Conservation (phyloP, 2,329 filamentous ascomycete species). For the Pestalotiopsis sp. region DNA sequence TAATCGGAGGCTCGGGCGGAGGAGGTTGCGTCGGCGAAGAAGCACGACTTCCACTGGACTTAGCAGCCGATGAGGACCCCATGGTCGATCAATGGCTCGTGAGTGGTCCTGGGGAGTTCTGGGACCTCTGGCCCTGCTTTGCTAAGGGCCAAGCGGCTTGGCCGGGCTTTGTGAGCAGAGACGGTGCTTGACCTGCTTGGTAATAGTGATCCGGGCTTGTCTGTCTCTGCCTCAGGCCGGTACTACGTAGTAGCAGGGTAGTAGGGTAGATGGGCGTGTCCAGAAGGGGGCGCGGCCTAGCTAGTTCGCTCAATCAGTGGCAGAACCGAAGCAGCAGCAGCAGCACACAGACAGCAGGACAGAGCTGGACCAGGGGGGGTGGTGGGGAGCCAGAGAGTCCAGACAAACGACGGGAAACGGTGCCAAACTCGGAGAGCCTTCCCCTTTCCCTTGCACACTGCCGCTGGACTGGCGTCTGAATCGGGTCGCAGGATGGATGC, state of each 20-base stretch:
- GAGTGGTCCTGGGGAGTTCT: constrained; percentile 7
- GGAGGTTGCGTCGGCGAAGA: constrained; percentile 16
- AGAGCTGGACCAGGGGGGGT: background rate
- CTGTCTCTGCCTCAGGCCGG: constrained; percentile 13
- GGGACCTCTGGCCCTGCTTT: constrained; percentile 7
- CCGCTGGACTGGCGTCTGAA: background rate
- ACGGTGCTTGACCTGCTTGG: constrained; percentile 10
- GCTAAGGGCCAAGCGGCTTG: background rate
- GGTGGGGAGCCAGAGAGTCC: background rate
- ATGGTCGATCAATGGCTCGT: constrained; percentile 18
- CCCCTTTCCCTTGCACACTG: constrained; percentile 6
- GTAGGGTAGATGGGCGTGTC: background rate
- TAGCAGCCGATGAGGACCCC: constrained; percentile 15
- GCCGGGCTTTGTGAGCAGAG: constrained; percentile 1
- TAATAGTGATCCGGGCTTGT: constrained; percentile 1
- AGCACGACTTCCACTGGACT: constrained; percentile 13
- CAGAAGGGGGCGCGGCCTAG: background rate
- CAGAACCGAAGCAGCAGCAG: background rate
- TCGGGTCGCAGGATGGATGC: background rate
- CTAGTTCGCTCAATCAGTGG: background rate
- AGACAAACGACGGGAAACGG: constrained; percentile 3
- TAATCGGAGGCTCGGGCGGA: constrained; percentile 11
- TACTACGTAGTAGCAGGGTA: background rate
- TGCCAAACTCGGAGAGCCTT: constrained; percentile 1
- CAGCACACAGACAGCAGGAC: background rate